Base-by-base conservation (phyloP, 208 protist genomes). In the Angomonas deanei region DNA sequence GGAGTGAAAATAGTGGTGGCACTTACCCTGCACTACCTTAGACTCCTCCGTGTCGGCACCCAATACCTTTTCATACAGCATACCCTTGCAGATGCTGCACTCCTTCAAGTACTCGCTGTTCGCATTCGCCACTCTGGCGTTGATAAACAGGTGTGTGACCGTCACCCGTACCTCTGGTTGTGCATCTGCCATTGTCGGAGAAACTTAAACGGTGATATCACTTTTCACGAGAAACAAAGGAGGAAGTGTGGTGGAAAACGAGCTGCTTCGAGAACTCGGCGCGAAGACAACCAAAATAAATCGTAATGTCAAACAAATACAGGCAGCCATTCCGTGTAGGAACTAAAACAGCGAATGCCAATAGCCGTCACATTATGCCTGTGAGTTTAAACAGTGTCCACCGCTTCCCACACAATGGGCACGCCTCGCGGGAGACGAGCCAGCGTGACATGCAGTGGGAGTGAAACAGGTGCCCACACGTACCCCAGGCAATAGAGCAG, bases 401-500 rank as follows among this genome's bases (percentile, higher is more conserved):
- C 39, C 62, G 39, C 19, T 70, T 61, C 32, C 80, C 74, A 56
- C 86, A 93, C 21, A 83, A 68, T 0, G 86, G 86, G 47, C 86
- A 93, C 39, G 74, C 70, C 11, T 65, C 39, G 19, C 70, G 69
- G 68, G 74, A 72, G n/a, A 59, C 57, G 39, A 76, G 60, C 83
- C 86, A 92, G 15, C 66, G 70, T 13, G 68, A 52, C 23, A 92
- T 66, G 59, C 86, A 92, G 66, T 89, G 86, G 17, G 74, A 72
- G 71, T 92, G 86, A 60, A 88, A 92, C 1, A 83, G 64, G 57
- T 92, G 86, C 1, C 76, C 74, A 36, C 86, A 92, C 50, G 42
- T 58, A 21, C 86, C 82, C 96, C 97, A 99, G 10, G 94, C 96
- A 11, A 98, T 92, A 24, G 59, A 55, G 46, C 76, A 82, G 63